Evolutionary conservation across 2,329 filamentous ascomycete genomes (phyloP).

Genomic region (Aspergillus sojae): DNA sequence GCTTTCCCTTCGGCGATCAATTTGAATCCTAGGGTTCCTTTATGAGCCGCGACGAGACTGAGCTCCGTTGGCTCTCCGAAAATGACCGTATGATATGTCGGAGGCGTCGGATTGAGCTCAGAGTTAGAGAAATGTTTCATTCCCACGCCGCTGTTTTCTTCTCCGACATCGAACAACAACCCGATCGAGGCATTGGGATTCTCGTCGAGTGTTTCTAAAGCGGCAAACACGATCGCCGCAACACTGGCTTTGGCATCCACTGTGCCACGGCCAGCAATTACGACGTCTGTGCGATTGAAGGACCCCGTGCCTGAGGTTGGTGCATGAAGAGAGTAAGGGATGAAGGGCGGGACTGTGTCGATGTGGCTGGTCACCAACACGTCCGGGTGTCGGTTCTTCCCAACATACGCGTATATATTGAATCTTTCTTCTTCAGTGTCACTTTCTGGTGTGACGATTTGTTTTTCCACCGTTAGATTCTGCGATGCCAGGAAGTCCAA

Average conservation of each 20-base stretch:
- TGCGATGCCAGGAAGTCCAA: background rate
- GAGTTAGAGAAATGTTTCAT: slow-evolving; percentile 63
- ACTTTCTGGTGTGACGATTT: background rate
- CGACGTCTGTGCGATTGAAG: background rate
- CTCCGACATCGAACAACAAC: slow-evolving; percentile 72
- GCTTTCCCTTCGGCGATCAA: slow-evolving; percentile 72
- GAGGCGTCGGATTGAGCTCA: slow-evolving; percentile 49
- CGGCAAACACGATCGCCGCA: background rate
- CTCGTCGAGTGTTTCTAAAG: slow-evolving; percentile 8
- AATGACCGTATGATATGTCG: slow-evolving; percentile 68
- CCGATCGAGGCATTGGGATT: slow-evolving; percentile 45
- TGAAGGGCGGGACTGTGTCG: background rate
- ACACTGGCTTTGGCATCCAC: slow-evolving; percentile 2
- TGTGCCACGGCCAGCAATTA: background rate
- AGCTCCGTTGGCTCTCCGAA: slow-evolving; percentile 94
- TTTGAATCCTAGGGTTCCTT: slow-evolving; percentile 73
- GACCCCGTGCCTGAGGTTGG: background rate
- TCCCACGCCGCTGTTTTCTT: slow-evolving; percentile 79
- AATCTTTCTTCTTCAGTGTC: background rate
- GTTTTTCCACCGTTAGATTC: background rate
- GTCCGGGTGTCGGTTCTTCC: background rate
- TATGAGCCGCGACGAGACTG: slow-evolving; percentile 87
- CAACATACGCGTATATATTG: background rate
- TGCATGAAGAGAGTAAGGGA: background rate
- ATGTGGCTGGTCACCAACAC: background rate